Evolutionary conservation across 768 basidiomycete species (phyloP).

Genomic region (Termitomyces sp.): DNA sequence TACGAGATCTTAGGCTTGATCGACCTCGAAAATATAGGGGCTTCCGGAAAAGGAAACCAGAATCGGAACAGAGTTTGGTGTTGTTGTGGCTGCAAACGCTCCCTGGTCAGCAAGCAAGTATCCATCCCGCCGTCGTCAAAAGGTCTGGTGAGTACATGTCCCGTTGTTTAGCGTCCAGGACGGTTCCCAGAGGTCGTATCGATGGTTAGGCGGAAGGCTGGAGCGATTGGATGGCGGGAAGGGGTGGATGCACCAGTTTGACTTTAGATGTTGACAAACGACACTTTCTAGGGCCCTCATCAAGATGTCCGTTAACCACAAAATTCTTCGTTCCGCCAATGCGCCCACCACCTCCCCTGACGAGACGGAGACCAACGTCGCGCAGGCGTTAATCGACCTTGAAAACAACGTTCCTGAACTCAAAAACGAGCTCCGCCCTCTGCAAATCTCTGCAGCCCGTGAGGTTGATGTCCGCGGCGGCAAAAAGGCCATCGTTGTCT

Average conservation of each 20-base stretch:
- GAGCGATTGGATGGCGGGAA: conserved; percentile 23
- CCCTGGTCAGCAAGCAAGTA: conserved; percentile 26
- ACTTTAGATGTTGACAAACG: conserved; percentile 44
- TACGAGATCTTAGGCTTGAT: background rate
- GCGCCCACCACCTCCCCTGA: conserved; percentile 86
- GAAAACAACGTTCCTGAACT: conserved; percentile 98
- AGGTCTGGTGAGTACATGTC: conserved; percentile 60
- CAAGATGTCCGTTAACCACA: conserved; percentile 74
- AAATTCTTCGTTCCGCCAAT: conserved; percentile 95
- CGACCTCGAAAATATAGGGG: conserved; percentile 3
- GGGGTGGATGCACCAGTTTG: conserved; percentile 49
- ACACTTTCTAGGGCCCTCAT: conserved; percentile 28
- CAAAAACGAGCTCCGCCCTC: conserved; percentile 90
- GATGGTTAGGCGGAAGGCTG: conserved; percentile 17
- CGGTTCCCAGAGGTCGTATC: conserved; percentile 17
- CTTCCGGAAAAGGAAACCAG: conserved; percentile 15
- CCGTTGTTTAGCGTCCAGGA: conserved; percentile 21
- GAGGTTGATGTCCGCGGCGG: conserved; percentile 99
- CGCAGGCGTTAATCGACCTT: conserved; percentile 94
- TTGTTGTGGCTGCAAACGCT: conserved; percentile 27
- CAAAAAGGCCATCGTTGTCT: conserved; percentile 98
- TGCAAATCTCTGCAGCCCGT: conserved; percentile 97
- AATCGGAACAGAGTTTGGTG: conserved; percentile 15
- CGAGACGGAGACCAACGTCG: conserved; percentile 87
- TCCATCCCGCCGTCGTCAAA: conserved; percentile 46